A percentile compares a stretch with the other conserved stretches of the same genome.
Conservation (phyloP, 225 moss, liverwort and hornwort species). For the Lunularia cruciata region DNA sequence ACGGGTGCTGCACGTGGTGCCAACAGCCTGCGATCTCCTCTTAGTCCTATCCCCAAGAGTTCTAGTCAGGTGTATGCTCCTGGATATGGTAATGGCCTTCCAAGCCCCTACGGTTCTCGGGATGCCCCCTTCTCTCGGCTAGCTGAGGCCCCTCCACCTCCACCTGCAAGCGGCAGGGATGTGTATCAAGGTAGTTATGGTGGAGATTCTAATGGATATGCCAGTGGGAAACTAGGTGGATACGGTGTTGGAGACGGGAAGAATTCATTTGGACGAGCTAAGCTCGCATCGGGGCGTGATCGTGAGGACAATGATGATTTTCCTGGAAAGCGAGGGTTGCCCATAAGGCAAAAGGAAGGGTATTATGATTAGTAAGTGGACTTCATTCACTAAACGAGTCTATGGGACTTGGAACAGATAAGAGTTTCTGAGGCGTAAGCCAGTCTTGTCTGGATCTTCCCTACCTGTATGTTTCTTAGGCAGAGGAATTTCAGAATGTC, state of each 20-base stretch:
- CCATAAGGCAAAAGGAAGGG: slow-evolving; percentile 57
- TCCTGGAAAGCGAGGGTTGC: slow-evolving; percentile 87
- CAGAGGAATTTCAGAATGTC: neutral
- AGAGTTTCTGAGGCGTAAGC: slow-evolving; percentile 23
- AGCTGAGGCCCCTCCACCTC: slow-evolving; percentile 71
- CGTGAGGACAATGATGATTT: slow-evolving; percentile 62
- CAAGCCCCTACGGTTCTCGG: slow-evolving; percentile 49
- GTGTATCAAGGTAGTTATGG: slow-evolving; percentile 55
- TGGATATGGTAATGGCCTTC: slow-evolving; percentile 66
- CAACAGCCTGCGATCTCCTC: slow-evolving; percentile 62
- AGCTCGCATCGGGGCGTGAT: slow-evolving; percentile 33
- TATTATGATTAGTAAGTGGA: slow-evolving; percentile 38
- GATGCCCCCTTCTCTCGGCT: slow-evolving; percentile 96
- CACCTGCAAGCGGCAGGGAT: slow-evolving; percentile 40
- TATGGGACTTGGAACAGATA: slow-evolving; percentile 2
- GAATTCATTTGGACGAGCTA: slow-evolving; percentile 61
- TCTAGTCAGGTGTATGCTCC: slow-evolving; percentile 58
- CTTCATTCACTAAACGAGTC: neutral
- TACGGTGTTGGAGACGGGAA: slow-evolving; percentile 63
- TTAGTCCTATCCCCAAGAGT: slow-evolving; percentile 59
- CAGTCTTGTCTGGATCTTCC: slow-evolving; percentile 10
- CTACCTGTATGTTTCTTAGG: neutral
- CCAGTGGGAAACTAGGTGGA: slow-evolving; percentile 50
- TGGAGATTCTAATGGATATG: slow-evolving; percentile 51
- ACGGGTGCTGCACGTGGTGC: slow-evolving; percentile 52